Base-by-base conservation (phyloP, 1,284 basidiomycete genomes). In the Rhodotorula sp. region DNA sequence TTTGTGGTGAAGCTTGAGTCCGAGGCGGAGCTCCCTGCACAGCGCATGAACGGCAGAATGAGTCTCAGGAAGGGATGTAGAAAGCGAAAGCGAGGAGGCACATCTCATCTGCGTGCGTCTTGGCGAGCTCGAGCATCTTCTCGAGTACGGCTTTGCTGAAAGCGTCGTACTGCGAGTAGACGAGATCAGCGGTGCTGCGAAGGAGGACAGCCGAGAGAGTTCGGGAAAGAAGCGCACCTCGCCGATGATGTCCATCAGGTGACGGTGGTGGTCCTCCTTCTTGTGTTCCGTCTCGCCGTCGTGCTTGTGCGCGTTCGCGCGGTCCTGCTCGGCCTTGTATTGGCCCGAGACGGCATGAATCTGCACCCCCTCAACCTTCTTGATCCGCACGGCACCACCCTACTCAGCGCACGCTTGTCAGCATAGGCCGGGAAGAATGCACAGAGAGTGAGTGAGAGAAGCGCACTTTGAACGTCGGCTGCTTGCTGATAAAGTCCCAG, bases 391-490 rank as follows among this genome's bases (percentile, higher is more conserved):
- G 17, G 65, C 50, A 13, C 65, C 65, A 25, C 51, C 39, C 65
- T 66, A 41, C 25, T 25, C 6, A 41, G 17, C 10, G 27, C 34
- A 9, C n/a, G 36, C 3, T 19, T 5, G 51, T 54, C 32, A 55
- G 39, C 17, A n/a, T n/a, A n/a, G n/a, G n/a, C n/a, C n/a, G n/a
- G n/a, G n/a, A 1, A 12, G 7, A 39, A 7, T 25, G 22, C 21
- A 29, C 13, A 22, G 29, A 19, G 32, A 1, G 22, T 1, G 29
- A 19, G 50, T 39, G 32, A 25, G 19, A 22, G 22, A 19, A 12
- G 15, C 58, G 32, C 36, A 61, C 65, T 51, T 66, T 66, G 58
- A 66, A 66, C 22, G 51, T 60, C 50, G 65, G 65, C 65, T 66
- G 65, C 58, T 66, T 66, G 21, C 39, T 48, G 25, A 60, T 25